Conservation (phyloP, 257 asterid genomes). For the Nicotiana obtusifolia region DNA sequence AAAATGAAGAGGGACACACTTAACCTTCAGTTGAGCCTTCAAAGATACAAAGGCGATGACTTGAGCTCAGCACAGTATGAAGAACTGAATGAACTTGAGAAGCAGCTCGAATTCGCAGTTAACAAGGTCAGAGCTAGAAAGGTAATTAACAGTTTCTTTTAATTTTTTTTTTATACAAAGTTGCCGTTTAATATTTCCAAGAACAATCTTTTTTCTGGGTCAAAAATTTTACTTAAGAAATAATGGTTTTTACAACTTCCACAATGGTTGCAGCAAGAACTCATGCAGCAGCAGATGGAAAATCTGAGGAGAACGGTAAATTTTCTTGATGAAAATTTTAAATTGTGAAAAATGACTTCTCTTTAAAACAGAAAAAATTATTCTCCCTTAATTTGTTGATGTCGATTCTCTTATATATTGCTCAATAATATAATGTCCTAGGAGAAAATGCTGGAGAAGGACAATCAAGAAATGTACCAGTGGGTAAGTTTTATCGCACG, state of each 20-base stretch:
- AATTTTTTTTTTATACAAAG: neutral
- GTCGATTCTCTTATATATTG: neutral
- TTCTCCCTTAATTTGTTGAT: neutral
- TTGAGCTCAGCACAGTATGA: constrained; percentile 46
- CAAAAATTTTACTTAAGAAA: no score
- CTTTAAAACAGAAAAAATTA: neutral
- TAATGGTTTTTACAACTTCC: neutral
- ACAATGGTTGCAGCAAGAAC: constrained; percentile 48
- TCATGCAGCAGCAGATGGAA: constrained; percentile 66
- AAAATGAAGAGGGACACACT: constrained; percentile 54
- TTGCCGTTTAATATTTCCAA: no score
- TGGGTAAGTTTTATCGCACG: constrained; percentile 42
- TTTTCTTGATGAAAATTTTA: neutral
- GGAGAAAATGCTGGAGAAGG: constrained; percentile 69
- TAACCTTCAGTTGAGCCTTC: constrained; percentile 62
- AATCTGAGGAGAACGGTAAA: constrained; percentile 71
- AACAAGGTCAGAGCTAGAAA: constrained; percentile 65
- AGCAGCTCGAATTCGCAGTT: constrained; percentile 49
- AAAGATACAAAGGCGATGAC: constrained; percentile 67
- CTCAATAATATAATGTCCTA: constrained; percentile 9
- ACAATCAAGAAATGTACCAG: constrained; percentile 67
- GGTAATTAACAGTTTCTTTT: constrained; percentile 20
- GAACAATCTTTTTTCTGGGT: no score
- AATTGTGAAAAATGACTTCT: neutral
- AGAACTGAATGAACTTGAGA: constrained; percentile 54